Evolutionary conservation across 805 yeast genomes (phyloP), one percentile per base, ranked within the genome.

Genomic region (Yarrowia yakushimensis): DNA sequence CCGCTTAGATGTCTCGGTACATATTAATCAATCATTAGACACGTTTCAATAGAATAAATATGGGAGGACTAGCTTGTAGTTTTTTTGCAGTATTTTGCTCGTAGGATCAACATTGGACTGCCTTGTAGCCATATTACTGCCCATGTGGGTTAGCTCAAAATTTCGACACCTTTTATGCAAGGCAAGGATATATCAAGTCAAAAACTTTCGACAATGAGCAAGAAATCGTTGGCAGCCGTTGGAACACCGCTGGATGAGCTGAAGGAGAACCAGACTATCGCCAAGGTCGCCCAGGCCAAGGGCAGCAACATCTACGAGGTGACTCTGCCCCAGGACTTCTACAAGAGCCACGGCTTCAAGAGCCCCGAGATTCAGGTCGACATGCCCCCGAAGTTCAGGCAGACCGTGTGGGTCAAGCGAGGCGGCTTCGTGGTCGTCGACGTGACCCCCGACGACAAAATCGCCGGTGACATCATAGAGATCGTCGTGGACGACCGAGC

Each of bases 281-380:
- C 66, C 23, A 66, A 68, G 27, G 70, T 74, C 7, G 59, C 67
- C 18, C 69, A 67, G 54, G 68, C 72, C 27, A 63, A 73, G 28
- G 77, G 77, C 17, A 72, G 67, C 60, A 65, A 63, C 41, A 65
- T 73, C 4, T 74, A 73, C 52, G 75, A 73, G 25, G 70, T 72
- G 2, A 28, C 63, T 25, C 65, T 74, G 15, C 72, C 75, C 2
- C 54, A 59, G 27, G 61, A 37, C 61, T 55, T 55, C 18, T 39
- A 28, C 36, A 39, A 30, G 18, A 65, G 71, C 17, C 34, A 27
- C 5, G 43, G 57, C 3, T 36, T 34, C 42, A 62, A 41, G 28
- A 46, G 39, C 25, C 28, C 63, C 18, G 45, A 37, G 28, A 18
- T 41, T 18, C 55, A 34, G 36, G 75, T 71, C 1, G 68, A 68